Base-by-base conservation (phyloP, 345 rosid genomes). In the Sonneratia caseolaris region DNA sequence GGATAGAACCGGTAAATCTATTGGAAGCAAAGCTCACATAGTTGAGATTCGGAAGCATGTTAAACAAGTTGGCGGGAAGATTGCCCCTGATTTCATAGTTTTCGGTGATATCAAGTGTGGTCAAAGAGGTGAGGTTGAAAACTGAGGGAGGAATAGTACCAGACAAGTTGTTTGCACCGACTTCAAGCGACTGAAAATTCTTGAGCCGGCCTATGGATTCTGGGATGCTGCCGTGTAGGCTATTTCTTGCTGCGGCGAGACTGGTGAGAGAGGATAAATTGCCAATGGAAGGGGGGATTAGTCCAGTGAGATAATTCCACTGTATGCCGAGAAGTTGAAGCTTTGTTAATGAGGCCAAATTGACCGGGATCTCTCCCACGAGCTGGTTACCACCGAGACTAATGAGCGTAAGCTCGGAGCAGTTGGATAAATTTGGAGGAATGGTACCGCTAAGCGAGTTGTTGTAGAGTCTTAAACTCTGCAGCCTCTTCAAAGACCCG, bases 111-210 rank as follows among this genome's bases (percentile, higher is more conserved):
- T 57, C 43, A 0, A 84, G 19, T 0, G 0, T 0, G 12, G 14
- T 12, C 16, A 78, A 0, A 2, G 79, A 71, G 21, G 85, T 77
- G 11, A 73, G 72, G 72, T 85, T 84, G 79, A 22, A 80, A 0
- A 84, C 35, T 0, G 78, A 74, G 0, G 75, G 56, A 3, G 82
- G 83, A 35, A 82, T n/a, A 0, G 21, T 37, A 62, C 77, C 78
- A 0, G 74, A 78, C 15, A 78, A 32, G n/a, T 8, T 38, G 13
- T 80, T 76, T 1, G 0, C 27, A 0, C 35, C 12, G 9, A 74
- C 40, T 4, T 0, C 0, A 8, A 80, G 32, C 19, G 0, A 0
- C 3, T 3, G 1, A 3, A 83, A 38, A 0, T 67, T 69, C 38
- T 66, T 66, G 15, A 80, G 9, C 12, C 66, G 74, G 24, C 80